A percentile compares a stretch with the other conserved stretches of the same genome.
phyloP scores from a whole-genome alignment of 306 rosid genomes.

The Pachyrhizus erosus region DNA sequence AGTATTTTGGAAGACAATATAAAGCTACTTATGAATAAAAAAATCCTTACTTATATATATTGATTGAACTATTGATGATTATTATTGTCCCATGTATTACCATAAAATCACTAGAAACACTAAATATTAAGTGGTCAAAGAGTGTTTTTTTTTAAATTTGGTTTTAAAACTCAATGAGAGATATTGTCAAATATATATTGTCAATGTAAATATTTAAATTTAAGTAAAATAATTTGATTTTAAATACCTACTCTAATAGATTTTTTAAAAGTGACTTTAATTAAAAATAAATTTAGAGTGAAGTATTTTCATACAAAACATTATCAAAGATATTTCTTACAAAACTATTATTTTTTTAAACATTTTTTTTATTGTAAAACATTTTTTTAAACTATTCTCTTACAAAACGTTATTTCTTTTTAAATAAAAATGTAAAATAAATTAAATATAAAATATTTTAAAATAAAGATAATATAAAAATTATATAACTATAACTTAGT shows the following conservation, averaged over 20 bases:
- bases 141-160: too few relatives aligned
- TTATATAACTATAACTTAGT: not conserved
- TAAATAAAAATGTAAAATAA: too few relatives aligned
- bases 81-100: not conserved
- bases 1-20: not conserved
- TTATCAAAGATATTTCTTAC: not conserved
- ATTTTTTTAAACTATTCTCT: not conserved
- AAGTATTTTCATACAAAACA: not conserved
- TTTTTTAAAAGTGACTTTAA: not conserved
- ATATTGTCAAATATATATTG: not conserved
- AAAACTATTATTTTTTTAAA: not conserved
- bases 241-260: not conserved
- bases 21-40: too few relatives aligned
- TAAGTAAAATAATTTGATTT: too few relatives aligned
- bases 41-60: too few relatives aligned
- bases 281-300: not conserved
- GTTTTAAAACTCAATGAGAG: too few relatives aligned
- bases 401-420: not conserved
- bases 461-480: too few relatives aligned
- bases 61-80: too few relatives aligned
- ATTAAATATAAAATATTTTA: too few relatives aligned
- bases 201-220: not conserved
- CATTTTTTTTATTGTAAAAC: not conserved
- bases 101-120: not conserved
- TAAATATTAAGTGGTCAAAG: too few relatives aligned